Evolutionary conservation across 805 yeast genomes (phyloP).

Genomic region (Schwanniomyces occidentalis): DNA sequence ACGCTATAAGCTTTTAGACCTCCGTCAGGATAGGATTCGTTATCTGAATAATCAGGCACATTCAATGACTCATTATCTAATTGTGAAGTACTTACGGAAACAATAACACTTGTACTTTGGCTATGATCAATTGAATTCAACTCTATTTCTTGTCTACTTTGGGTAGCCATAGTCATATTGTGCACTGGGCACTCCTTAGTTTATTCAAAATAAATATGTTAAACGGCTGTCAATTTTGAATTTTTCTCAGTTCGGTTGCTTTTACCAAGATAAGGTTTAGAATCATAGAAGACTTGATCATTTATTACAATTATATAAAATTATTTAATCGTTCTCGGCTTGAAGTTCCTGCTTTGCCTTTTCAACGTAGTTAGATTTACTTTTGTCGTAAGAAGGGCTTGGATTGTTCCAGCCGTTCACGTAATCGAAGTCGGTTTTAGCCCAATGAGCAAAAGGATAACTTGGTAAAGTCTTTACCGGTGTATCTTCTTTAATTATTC

Average conservation of each 20-base stretch:
- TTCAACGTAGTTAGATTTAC: slow-evolving; percentile 22
- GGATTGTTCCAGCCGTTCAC: slow-evolving; percentile 44
- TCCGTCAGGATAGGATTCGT: slow-evolving; percentile 23
- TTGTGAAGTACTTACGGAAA: too few relatives aligned
- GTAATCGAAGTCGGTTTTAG: slow-evolving; percentile 39
- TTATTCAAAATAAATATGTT: too few relatives aligned
- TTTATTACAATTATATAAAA: not conserved
- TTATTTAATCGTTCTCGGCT: slow-evolving; percentile 8
- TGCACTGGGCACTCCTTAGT: too few relatives aligned
- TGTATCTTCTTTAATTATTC: slow-evolving; percentile 53
- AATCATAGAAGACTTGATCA: not conserved
- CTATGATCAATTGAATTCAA: too few relatives aligned
- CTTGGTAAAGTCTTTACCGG: slow-evolving; percentile 59
- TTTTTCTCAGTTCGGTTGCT: too few relatives aligned
- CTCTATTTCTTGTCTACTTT: too few relatives aligned
- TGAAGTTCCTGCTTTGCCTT: slow-evolving; percentile 19
- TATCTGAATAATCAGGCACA: too few relatives aligned
- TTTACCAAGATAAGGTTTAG: too few relatives aligned
- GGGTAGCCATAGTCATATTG: too few relatives aligned
- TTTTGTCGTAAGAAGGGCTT: slow-evolving; percentile 19
- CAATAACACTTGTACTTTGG: too few relatives aligned
- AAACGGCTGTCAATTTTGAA: too few relatives aligned
- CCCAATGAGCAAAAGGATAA: slow-evolving; percentile 68
- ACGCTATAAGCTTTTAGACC: slow-evolving; percentile 24
- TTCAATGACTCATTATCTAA: too few relatives aligned